These are phyloP conservation scores for Aspergillus sp. DNA, from an alignment of 2,329 filamentous ascomycete genomes.

Conservation along the genomic window DNA sequence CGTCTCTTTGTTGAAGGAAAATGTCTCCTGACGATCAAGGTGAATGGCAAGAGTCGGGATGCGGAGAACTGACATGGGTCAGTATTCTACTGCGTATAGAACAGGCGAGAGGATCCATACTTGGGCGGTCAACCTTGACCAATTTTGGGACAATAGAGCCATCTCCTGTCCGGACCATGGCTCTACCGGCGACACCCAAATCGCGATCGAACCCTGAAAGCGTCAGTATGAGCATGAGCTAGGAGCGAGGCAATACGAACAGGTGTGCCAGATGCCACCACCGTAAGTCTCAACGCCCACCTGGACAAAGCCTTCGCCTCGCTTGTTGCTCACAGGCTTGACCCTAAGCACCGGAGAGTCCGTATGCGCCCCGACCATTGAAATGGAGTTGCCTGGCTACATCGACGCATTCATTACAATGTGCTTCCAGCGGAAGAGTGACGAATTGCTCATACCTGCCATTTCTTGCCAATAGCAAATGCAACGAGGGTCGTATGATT, in stretches of 20 bases:
- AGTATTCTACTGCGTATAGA: not conserved
- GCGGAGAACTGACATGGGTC: constrained; percentile 52
- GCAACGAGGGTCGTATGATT: constrained; percentile 88
- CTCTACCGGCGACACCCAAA: constrained; percentile 77
- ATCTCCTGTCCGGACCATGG: constrained; percentile 65
- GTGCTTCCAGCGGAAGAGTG: too few relatives aligned
- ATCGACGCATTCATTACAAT: too few relatives aligned
- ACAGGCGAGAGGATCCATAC: constrained; percentile 20
- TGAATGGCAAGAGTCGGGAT: constrained; percentile 94
- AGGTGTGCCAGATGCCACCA: constrained; percentile 94
- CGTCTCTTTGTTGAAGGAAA: constrained; percentile 93
- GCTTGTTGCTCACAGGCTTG: constrained; percentile 90
- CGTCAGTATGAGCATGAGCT: constrained; percentile 7
- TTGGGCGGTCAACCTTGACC: constrained; percentile 80
- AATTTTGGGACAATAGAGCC: constrained; percentile 73
- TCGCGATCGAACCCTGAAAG: constrained; percentile 77
- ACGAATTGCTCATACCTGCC: constrained; percentile 46
- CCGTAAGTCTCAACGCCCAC: constrained; percentile 96
- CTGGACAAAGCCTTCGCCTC: constrained; percentile 77
- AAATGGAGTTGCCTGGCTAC: constrained; percentile 72
- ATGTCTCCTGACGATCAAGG: constrained; percentile 74
- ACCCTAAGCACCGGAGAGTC: constrained; percentile 86
- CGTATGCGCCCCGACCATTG: constrained; percentile 92
- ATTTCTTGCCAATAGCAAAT: constrained; percentile 82
- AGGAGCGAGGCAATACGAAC: constrained; percentile 23